phyloP scores from a whole-genome alignment of 257 asterid genomes.

The Solanum clarkiae region DNA sequence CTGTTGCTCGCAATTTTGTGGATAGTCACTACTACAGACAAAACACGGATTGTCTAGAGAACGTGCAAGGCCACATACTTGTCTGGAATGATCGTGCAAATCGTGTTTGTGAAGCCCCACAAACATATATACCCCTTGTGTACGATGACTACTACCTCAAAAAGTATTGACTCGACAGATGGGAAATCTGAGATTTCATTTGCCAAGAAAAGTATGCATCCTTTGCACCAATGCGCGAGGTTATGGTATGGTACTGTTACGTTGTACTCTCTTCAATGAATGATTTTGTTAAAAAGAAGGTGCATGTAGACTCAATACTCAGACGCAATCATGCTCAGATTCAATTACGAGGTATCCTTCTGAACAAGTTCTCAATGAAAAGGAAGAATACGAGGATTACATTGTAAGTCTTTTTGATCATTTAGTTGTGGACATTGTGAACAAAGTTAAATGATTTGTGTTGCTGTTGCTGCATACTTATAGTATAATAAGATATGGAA shows the following conservation, averaged over 20 bases:
- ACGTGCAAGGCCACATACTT: conserved; percentile 54
- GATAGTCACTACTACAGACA: conserved; percentile 68
- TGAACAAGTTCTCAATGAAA: background rate
- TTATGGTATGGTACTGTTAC: conserved; percentile 25
- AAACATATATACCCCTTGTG: conserved; percentile 39
- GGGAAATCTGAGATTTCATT: conserved; percentile 63
- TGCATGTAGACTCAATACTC: background rate
- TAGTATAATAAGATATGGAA: background rate
- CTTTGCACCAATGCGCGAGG: conserved; percentile 50
- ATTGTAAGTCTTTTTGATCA: background rate
- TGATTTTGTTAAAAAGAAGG: background rate
- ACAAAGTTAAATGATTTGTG: background rate
- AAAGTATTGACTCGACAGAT: conserved; percentile 59
- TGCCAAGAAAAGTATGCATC: conserved; percentile 41
- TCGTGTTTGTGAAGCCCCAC: conserved; percentile 27
- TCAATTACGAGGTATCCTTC: background rate
- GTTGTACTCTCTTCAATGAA: background rate
- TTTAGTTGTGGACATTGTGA: background rate
- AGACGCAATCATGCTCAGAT: background rate
- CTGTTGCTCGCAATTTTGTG: conserved; percentile 33
- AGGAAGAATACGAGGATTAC: background rate
- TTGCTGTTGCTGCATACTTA: background rate
- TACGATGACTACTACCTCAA: conserved; percentile 53
- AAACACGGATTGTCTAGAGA: conserved; percentile 63
- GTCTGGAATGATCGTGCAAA: conserved; percentile 54